A percentile compares a stretch with the other conserved stretches of the same genome.
These are phyloP conservation scores for Saccharomycopsis guyanensis DNA, from an alignment of 805 yeast genomes.

Conservation along the genomic window DNA sequence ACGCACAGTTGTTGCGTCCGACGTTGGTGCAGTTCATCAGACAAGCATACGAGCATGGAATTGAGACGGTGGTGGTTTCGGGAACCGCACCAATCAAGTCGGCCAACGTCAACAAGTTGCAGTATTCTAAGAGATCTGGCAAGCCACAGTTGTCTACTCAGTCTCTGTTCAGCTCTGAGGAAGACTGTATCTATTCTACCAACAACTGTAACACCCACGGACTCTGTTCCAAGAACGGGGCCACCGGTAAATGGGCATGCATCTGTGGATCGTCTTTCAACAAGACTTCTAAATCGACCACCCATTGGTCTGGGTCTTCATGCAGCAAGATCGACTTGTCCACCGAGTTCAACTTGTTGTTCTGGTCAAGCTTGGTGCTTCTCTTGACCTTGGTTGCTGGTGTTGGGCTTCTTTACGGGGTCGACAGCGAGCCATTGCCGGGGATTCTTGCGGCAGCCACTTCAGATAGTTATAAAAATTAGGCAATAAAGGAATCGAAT, in stretches of 20 bases:
- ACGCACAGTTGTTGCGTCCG: not conserved
- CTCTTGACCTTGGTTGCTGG: conserved; percentile 40
- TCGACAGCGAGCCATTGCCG: conserved; percentile 59
- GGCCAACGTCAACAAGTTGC: not conserved
- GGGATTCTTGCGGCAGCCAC: conserved; percentile 61
- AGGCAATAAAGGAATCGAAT: too few species aligned
- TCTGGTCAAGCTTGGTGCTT: conserved; percentile 56
- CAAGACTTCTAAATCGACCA: conserved; percentile 37
- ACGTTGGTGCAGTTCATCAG: conserved; percentile 5
- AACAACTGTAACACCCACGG: conserved; percentile 49
- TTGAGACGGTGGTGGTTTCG: conserved; percentile 13
- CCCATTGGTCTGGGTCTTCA: conserved; percentile 48
- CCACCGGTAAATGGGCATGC: conserved; percentile 43
- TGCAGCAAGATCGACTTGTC: conserved; percentile 66
- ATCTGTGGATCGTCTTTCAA: conserved; percentile 39
- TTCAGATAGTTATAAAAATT: conserved; percentile 31
- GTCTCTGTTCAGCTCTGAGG: conserved; percentile 36
- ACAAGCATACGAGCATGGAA: conserved; percentile 12
- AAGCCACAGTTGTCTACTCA: conserved; percentile 8
- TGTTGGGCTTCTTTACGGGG: conserved; percentile 41
- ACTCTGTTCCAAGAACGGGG: conserved; percentile 32
- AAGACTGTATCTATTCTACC: conserved; percentile 40
- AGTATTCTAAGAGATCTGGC: not conserved
- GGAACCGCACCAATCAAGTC: not conserved
- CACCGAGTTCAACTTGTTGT: conserved; percentile 55